These are phyloP conservation scores for Termitomyces sp. DNA, from an alignment of 768 basidiomycete species.

Conservation along the genomic window DNA sequence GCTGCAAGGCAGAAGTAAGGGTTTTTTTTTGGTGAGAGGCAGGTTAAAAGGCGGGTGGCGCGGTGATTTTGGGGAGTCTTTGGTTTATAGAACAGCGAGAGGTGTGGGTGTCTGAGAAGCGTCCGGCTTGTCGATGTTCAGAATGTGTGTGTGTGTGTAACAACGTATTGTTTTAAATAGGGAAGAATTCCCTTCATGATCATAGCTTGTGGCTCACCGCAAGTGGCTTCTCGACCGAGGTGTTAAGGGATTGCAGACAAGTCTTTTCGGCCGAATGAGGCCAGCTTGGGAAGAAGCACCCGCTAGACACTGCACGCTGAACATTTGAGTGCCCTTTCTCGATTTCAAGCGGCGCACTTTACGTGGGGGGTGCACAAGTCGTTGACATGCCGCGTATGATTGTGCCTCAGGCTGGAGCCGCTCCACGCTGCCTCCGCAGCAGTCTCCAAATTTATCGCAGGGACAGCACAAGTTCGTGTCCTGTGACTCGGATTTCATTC, in stretches of 20 bases:
- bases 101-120: constrained; percentile 10
- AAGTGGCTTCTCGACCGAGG: neutral
- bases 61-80: constrained; percentile 5
- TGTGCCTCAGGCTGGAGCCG: neutral
- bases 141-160: constrained; percentile 17
- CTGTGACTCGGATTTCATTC: constrained; percentile 1
- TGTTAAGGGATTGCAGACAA: neutral
- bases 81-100: constrained; percentile 15
- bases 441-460: neutral
- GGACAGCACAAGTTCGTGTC: neutral
- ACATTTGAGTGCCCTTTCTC: neutral
- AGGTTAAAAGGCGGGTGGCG: constrained; percentile 2
- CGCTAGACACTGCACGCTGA: neutral
- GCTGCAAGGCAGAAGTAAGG: constrained; percentile 13
- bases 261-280: neutral
- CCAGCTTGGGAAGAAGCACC: neutral
- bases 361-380: neutral
- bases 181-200: constrained; percentile 8
- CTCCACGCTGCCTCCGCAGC: neutral
- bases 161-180: constrained; percentile 10
- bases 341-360: neutral
- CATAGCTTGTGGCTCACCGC: constrained; percentile 1
- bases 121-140: constrained; percentile 10
- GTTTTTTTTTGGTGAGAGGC: neutral
- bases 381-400: neutral